A percentile compares a stretch with the other conserved stretches of the same genome.
Conservation (phyloP, 495 filamentous ascomycete species). For the Xylaria curta region DNA sequence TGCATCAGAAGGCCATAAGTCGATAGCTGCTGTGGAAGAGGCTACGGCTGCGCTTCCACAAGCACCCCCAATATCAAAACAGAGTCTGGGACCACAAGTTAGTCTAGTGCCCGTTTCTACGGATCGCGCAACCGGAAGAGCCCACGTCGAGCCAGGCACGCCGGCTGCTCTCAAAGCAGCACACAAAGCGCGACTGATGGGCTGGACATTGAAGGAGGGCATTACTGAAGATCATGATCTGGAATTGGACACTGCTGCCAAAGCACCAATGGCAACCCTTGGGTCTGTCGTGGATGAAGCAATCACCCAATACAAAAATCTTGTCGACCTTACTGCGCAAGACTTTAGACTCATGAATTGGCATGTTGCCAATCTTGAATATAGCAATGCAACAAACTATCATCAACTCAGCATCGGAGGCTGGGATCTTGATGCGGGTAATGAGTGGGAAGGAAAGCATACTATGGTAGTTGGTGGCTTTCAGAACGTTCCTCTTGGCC, state of each 20-base stretch:
- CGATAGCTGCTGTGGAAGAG: conserved; percentile 74
- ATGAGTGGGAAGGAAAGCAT: conserved; percentile 95
- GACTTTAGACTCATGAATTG: conserved; percentile 94
- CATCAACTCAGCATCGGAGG: conserved; percentile 84
- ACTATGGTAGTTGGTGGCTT: conserved; percentile 93
- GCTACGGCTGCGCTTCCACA: conserved; percentile 53
- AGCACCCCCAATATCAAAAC: conserved; percentile 53
- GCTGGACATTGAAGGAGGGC: conserved; percentile 76
- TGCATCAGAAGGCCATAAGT: conserved; percentile 69
- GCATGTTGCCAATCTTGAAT: conserved; percentile 98
- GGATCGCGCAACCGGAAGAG: conserved; percentile 64
- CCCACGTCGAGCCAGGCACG: conserved; percentile 62
- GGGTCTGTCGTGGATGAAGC: conserved; percentile 90
- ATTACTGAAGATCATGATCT: conserved; percentile 70
- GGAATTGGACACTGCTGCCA: conserved; percentile 69
- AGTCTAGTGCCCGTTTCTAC: conserved; percentile 65
- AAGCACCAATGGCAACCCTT: conserved; percentile 70
- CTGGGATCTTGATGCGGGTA: conserved; percentile 96
- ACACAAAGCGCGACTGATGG: conserved; percentile 74
- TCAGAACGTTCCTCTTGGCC: conserved; percentile 82
- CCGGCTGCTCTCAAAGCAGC: conserved; percentile 67
- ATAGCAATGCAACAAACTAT: conserved; percentile 91
- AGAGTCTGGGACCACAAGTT: conserved; percentile 54
- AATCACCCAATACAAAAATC: conserved; percentile 80
- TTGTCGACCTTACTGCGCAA: conserved; percentile 81